A percentile compares a stretch with the other conserved stretches of the same genome.
phyloP scores from a whole-genome alignment of 768 basidiomycete genomes.

The Pisolithus sp. region DNA sequence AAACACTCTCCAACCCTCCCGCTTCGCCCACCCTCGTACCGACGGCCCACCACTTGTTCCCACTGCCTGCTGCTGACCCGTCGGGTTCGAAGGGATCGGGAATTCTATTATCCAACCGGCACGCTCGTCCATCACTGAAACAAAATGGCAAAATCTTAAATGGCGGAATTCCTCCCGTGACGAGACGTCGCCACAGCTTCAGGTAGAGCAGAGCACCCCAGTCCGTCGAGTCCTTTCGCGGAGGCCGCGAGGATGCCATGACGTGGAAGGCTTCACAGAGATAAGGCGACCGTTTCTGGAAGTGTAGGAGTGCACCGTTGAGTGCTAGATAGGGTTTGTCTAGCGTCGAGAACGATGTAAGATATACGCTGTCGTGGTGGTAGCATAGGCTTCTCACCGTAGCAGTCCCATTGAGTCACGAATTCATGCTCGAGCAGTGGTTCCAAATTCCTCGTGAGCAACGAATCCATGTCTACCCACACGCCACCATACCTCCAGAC shows the following conservation, averaged over 20 bases:
- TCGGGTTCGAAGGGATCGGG: conserved; percentile 81
- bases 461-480: conserved; percentile 97
- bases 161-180: conserved; percentile 65
- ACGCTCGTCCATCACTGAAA: conserved; percentile 87
- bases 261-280: conserved; percentile 95
- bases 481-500: conserved; percentile 89
- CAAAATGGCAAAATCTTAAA: conserved; percentile 95
- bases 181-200: conserved; percentile 82
- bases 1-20: conserved; percentile 53
- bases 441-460: conserved; percentile 80
- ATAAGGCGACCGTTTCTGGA: conserved; percentile 86
- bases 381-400: conserved; percentile 49
- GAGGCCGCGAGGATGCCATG: conserved; percentile 71
- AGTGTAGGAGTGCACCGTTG: conserved; percentile 95
- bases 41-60: conserved; percentile 60
- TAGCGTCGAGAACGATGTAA: conserved; percentile 17
- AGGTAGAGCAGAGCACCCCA: conserved; percentile 93
- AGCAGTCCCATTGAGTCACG: conserved; percentile 98
- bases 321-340: conserved; percentile 73
- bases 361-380: not conserved
- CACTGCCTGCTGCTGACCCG: conserved; percentile 16
- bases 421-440: conserved; percentile 93
- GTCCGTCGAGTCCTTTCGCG: conserved; percentile 75
- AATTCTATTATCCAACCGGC: conserved; percentile 86
- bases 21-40: conserved; percentile 55